These are phyloP conservation scores for Pythium aquatile DNA, from an alignment of 352 stramenopile genomes.

Conservation along the genomic window DNA sequence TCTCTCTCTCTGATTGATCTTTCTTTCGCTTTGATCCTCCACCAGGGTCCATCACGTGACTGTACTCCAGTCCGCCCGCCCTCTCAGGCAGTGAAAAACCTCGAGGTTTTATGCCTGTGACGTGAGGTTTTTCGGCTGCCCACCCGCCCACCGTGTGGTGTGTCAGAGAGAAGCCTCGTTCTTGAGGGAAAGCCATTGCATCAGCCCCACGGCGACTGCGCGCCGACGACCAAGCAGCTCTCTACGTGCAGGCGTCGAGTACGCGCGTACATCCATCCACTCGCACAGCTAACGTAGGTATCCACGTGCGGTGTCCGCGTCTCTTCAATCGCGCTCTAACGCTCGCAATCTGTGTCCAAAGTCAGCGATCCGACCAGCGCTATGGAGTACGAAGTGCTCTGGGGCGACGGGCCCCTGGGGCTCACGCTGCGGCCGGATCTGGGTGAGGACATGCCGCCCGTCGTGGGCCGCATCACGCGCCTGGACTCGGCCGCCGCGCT, in stretches of 20 bases:
- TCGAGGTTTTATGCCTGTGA: not conserved
- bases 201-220: conserved; percentile 3
- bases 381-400: conserved; percentile 89
- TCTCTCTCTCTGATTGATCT: not conserved
- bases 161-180: conserved; percentile 26
- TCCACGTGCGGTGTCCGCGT: not conserved
- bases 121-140: not conserved
- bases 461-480: conserved; percentile 87
- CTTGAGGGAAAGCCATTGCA: conserved; percentile 23
- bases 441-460: conserved; percentile 84
- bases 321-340: conserved; percentile 2
- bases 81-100: not conserved
- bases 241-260: not conserved
- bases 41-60: not conserved
- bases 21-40: not conserved
- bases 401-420: conserved; percentile 77
- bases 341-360: not conserved
- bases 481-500: conserved; percentile 77
- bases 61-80: not conserved
- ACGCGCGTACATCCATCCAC: not conserved
- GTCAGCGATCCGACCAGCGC: not conserved
- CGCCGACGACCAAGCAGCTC: not conserved
- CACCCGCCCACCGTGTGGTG: conserved; percentile 8
- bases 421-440: conserved; percentile 82
- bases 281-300: not conserved